These are phyloP conservation scores for Paramecium sonneborni DNA, from an alignment of 73 alveolate species.

Conservation along the genomic window DNA sequence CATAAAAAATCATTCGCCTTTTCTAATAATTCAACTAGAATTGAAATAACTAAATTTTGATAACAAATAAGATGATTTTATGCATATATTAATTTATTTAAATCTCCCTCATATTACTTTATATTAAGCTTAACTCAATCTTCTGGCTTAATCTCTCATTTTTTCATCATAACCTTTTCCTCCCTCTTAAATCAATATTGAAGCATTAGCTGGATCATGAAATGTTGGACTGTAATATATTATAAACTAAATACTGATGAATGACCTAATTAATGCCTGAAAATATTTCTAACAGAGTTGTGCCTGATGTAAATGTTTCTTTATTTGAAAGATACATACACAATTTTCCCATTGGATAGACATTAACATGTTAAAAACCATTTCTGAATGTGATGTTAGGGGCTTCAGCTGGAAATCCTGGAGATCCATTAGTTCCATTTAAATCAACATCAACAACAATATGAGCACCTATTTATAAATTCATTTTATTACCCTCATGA, in stretches of 20 bases:
- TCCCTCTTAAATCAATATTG: background rate
- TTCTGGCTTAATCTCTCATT: background rate
- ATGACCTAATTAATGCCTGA: background rate
- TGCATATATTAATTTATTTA: background rate
- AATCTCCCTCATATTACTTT: background rate
- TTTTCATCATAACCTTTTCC: background rate
- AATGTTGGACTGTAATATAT: background rate
- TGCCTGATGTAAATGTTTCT: background rate
- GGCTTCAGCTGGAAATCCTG: background rate
- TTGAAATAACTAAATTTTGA: background rate
- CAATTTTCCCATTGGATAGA: conserved; percentile 1
- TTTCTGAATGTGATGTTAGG: background rate
- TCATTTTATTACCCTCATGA: background rate
- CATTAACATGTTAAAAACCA: conserved; percentile 29
- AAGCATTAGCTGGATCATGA: background rate
- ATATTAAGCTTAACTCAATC: background rate
- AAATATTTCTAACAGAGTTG: conserved; percentile 1
- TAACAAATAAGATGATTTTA: background rate
- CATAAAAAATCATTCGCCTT: background rate
- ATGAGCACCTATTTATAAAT: background rate
- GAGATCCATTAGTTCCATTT: background rate
- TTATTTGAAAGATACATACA: background rate
- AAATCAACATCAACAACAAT: conserved; percentile 26
- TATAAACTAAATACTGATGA: background rate
- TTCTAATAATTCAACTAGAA: conserved; percentile 9